These are phyloP conservation scores for Venturia pyrina DNA, from an alignment of 2,329 filamentous ascomycete species.

Conservation along the genomic window DNA sequence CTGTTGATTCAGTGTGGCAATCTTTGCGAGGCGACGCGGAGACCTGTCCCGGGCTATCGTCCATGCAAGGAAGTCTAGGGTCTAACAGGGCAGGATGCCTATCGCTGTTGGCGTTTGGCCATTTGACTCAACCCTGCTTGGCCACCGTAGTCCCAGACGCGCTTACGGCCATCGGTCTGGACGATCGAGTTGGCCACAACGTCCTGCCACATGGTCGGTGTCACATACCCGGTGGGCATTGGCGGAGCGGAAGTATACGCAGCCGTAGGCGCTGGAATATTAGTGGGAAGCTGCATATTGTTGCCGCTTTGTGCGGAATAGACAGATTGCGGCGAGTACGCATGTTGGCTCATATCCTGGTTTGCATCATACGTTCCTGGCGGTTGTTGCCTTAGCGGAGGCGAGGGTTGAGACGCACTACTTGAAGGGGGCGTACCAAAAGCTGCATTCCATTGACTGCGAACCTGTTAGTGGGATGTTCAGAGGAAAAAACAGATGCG, in stretches of 20 bases:
- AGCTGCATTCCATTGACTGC: slow-evolving; percentile 87
- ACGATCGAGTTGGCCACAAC: slow-evolving; percentile 34
- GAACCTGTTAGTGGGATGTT: slow-evolving; percentile 15
- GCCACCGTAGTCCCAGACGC: slow-evolving; percentile 30
- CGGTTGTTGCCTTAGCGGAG: slow-evolving; percentile 31
- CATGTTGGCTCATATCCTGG: slow-evolving; percentile 3
- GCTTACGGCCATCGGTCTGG: slow-evolving; percentile 29
- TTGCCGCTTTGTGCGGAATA: neutral
- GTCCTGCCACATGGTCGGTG: slow-evolving; percentile 43
- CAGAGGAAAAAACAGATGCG: slow-evolving; percentile 13
- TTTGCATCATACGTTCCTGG: slow-evolving; percentile 29
- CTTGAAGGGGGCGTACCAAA: slow-evolving; percentile 61
- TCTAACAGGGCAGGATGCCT: neutral
- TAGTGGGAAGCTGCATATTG: slow-evolving; percentile 9
- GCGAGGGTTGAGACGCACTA: slow-evolving; percentile 33
- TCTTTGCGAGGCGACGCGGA: neutral
- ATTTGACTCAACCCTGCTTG: neutral
- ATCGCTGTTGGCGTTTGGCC: slow-evolving; percentile 11
- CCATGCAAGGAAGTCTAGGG: neutral
- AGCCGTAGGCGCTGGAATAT: neutral
- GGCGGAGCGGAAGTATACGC: neutral
- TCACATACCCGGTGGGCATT: slow-evolving; percentile 25
- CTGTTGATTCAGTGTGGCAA: neutral
- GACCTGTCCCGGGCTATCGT: neutral
- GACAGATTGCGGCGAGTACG: neutral